Evolutionary conservation across 345 rosid genomes (phyloP), one percentile per base, ranked within the genome.

Genomic region (Aethionema arabicum): DNA sequence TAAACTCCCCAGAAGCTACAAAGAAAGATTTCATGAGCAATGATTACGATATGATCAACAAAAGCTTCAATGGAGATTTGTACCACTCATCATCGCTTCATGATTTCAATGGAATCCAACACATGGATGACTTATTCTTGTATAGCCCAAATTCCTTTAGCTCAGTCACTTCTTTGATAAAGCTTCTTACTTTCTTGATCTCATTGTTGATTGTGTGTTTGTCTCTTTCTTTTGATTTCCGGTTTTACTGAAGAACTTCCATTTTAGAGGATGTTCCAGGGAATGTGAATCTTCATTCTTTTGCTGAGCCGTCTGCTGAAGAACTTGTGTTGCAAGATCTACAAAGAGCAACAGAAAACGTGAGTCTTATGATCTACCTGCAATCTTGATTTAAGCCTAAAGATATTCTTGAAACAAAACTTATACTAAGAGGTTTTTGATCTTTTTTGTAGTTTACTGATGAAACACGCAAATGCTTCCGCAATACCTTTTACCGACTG

Each of bases 401-500:
- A 8, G 5, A 7, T 33, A 41, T 59, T 52, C 52, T 51, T 71
- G 32, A 56, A 43, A 64, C 53, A 59, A 8, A 42, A 2, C 15
- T 59, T n/a, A 3, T 4, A 32, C 30, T 27, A 5, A 12, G n/a
- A n/a, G n/a, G n/a, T n/a, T 11, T 10, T 9, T 21, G 27, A 21
- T 21, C 1, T 15, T 9, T 9, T 5, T 8, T 31, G 5, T 79
- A 92, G 98, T 63, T 92, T 69, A 74, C 74, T 30, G 77, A 82
- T 46, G 66, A 77, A 65, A 77, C 87, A 15, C 83, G 96, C 37
- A 81, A 83, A 32, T 85, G 95, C 75, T 80, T 92, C 47, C 87
- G 95, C 31, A 90, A 86, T 72, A 85, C 90, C 15, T 72, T 91
- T 66, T 88, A 91, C 73, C 98, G 98, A 8, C 89, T 91, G 41